Base-by-base conservation (phyloP, 2,329 filamentous ascomycete genomes). In the Lomentospora prolificans region DNA sequence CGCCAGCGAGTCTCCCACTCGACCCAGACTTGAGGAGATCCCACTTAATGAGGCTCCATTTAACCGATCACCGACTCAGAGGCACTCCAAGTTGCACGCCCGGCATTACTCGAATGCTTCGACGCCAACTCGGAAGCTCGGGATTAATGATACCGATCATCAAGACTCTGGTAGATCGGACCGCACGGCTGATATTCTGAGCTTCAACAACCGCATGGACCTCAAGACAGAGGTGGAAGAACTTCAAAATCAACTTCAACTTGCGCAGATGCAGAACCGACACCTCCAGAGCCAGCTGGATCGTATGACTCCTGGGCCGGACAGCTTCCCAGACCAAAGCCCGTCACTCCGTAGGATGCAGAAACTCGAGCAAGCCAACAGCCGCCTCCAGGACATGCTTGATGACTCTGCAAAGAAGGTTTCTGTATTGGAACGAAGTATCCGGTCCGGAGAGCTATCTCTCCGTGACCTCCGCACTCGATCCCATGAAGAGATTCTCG, bases 371-470 rank as follows among this genome's bases (percentile, higher is more conserved):
- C 84, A 90, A 62, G 92, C 89, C 66, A 97, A 97, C 70, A 91
- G 81, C 68, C 85, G 90, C 57, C 79, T 97, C 12, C 92, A 97
- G 65, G 90, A 95, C 60, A 89, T 95, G 81, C 84, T 97, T 4
- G 92, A 97, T 68, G 90, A 96, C 68, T 96, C 92, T 2, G 79
- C 86, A 17, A 92, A 89, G 76, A 96, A 96, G 72, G 86, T 96
- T 2, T 96, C 92, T 5, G 82, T 86, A 0, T 73, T 97, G 22
- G 94, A 97, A 70, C 87, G 89, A 67, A 90, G 85, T 58, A 86
- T 97, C 57, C 87, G 86, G 57, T 88, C 86, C 33, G 94, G 91
- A 10, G 89, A 96, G 67, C 76, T 97, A 4, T 94, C 90, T 0
- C 76, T 96, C 46, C 87, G 90, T 51, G 92, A 97, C 68, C 83